These are phyloP conservation scores for Pseudevernia furfuracea DNA, from an alignment of 495 filamentous ascomycete genomes.

Conservation along the genomic window DNA sequence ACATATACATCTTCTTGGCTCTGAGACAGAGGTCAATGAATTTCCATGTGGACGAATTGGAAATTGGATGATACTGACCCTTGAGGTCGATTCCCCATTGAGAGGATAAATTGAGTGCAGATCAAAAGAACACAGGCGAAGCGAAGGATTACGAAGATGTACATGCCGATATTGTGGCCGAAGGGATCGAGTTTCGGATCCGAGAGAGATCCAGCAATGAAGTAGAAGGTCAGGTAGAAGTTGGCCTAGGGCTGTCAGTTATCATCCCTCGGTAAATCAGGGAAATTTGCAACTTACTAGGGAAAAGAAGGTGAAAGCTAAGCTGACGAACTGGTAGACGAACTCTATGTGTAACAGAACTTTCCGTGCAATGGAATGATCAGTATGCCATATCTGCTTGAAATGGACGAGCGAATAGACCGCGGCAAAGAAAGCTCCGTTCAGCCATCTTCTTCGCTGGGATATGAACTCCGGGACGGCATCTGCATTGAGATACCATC, in stretches of 20 bases:
- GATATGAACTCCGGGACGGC: constrained; percentile 81
- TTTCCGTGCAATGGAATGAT: constrained; percentile 84
- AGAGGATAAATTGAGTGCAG: constrained; percentile 91
- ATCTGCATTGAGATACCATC: constrained; percentile 27
- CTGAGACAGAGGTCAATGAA: constrained; percentile 27
- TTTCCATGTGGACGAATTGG: constrained; percentile 8
- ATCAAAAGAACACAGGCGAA: constrained; percentile 83
- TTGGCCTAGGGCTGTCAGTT: constrained; percentile 54
- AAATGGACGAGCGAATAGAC: constrained; percentile 97
- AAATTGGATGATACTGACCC: constrained; percentile 44
- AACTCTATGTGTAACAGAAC: constrained; percentile 92
- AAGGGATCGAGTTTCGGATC: constrained; percentile 82
- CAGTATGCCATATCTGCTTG: constrained; percentile 85
- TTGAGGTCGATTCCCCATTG: constrained; percentile 97
- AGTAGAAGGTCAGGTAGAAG: constrained; percentile 98
- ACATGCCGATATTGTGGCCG: constrained; percentile 70
- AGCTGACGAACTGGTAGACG: constrained; percentile 82
- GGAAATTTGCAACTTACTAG: constrained; percentile 44
- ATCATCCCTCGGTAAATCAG: constrained; percentile 1
- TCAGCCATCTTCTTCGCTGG: constrained; percentile 91
- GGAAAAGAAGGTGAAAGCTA: constrained; percentile 96
- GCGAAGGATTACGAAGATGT: constrained; percentile 78
- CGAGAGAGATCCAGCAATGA: constrained; percentile 89
- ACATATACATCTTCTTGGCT: constrained; percentile 83
- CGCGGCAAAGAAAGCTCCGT: constrained; percentile 97